Conservation (phyloP, 805 yeast genomes). For the Tetrapisispora iriomotensis region DNA sequence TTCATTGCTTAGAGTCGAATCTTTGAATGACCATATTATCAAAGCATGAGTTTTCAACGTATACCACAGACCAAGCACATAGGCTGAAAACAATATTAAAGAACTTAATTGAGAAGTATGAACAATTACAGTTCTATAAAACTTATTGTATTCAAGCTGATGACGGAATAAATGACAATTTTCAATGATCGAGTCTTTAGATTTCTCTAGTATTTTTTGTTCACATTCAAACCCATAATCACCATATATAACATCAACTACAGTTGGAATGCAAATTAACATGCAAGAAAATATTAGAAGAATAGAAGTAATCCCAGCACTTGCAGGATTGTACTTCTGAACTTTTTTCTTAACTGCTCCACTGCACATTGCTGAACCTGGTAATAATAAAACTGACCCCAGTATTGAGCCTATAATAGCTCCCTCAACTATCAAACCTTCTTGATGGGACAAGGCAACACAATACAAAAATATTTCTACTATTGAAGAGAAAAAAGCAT, state of each 20-base stretch:
- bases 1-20: background rate
- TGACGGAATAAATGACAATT: conserved; percentile 57
- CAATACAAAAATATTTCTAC: conserved; percentile 89
- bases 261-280: conserved; percentile 86
- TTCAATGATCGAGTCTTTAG: conserved; percentile 9
- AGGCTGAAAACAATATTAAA: conserved; percentile 67
- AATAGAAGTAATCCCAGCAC: conserved; percentile 95
- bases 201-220: too few relatives aligned
- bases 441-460: conserved; percentile 77
- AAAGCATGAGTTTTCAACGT: conserved; percentile 95
- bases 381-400: conserved; percentile 83
- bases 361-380: conserved; percentile 95
- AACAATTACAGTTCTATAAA: conserved; percentile 58
- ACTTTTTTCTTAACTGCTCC: conserved; percentile 90
- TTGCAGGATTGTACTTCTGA: conserved; percentile 87
- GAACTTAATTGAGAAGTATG: conserved; percentile 82
- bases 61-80: conserved; percentile 81
- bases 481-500: conserved; percentile 92
- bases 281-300: conserved; percentile 85
- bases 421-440: conserved; percentile 89
- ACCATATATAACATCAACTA: conserved; percentile 83
- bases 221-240: conserved; percentile 1
- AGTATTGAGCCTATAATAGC: conserved; percentile 87
- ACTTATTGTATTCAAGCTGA: conserved; percentile 52
- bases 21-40: conserved; percentile 55